These are phyloP conservation scores for Solanum virginianum DNA, from an alignment of 257 asterid genomes.

Conservation along the genomic window DNA sequence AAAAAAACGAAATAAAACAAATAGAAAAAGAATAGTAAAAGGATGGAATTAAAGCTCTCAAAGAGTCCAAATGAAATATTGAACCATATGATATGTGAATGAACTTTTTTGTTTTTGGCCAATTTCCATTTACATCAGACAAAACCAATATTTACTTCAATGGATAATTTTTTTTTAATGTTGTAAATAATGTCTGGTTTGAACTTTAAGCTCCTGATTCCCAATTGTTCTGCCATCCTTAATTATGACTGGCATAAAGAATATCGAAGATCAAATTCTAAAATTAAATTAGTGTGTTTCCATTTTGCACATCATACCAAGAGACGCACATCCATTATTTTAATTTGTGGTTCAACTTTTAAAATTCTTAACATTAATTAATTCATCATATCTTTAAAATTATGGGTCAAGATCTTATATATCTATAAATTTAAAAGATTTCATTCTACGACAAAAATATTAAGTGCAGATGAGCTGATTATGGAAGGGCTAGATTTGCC, in stretches of 20 bases:
- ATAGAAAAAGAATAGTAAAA: not conserved
- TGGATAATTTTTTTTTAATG: not conserved
- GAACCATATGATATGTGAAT: not conserved
- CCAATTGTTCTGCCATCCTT: not conserved
- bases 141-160: not conserved
- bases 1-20: not conserved
- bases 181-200: not conserved
- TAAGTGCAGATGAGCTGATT: not conserved
- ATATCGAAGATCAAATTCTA: not conserved
- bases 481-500: not conserved
- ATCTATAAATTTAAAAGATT: not conserved
- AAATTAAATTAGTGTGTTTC: not conserved
- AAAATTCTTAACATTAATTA: not conserved
- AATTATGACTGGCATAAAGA: not conserved
- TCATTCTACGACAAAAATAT: not conserved
- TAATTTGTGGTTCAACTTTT: not conserved
- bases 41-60: not conserved
- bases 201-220: not conserved
- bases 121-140: not conserved
- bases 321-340: not conserved
- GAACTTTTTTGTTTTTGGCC: not conserved
- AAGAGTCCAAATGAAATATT: not conserved
- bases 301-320: not conserved
- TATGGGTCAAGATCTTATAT: not conserved
- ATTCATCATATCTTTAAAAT: not conserved